A percentile compares a stretch with the other conserved stretches of the same genome.
Conservation (phyloP, 371 early-diverging fungal species). For the Mortierella sp. region DNA sequence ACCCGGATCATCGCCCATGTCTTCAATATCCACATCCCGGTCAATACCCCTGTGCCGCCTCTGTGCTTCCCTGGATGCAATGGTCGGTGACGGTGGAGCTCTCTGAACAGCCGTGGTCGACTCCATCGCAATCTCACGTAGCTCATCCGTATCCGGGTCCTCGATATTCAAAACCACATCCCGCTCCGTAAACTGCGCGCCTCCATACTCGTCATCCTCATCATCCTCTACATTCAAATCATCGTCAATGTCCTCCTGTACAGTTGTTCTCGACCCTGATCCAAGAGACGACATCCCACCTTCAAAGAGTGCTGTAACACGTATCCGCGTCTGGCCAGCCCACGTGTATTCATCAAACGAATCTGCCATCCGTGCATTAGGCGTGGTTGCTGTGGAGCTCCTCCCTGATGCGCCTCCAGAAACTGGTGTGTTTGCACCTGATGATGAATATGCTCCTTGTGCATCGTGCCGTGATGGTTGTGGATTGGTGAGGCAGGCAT, state of each 20-base stretch:
- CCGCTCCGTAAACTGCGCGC: constrained; percentile 79
- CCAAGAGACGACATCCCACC: constrained; percentile 76
- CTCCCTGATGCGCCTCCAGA: constrained; percentile 33
- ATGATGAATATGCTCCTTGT: constrained; percentile 14
- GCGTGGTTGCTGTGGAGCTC: constrained; percentile 55
- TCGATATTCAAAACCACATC: constrained; percentile 63
- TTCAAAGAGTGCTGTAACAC: constrained; percentile 88
- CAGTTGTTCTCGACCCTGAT: constrained; percentile 20
- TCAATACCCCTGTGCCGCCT: constrained; percentile 9
- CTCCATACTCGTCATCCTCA: constrained; percentile 80
- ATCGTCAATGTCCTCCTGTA: constrained; percentile 80
- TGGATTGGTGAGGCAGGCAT: constrained; percentile 69
- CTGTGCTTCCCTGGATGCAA: not conserved
- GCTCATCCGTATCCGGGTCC: constrained; percentile 41
- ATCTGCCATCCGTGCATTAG: constrained; percentile 26
- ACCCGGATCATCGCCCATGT: constrained; percentile 22
- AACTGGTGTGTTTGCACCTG: constrained; percentile 29
- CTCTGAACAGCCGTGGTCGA: constrained; percentile 22
- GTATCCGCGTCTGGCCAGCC: constrained; percentile 88
- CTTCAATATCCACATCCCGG: constrained; percentile 41
- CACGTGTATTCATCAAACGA: constrained; percentile 86
- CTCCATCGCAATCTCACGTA: constrained; percentile 54
- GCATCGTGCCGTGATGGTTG: constrained; percentile 23
- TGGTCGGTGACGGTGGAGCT: constrained; percentile 13
- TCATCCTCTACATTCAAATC: constrained; percentile 88